Evolutionary conservation across 768 basidiomycete species (phyloP).

Genomic region (Macrolepiota albuminosa): DNA sequence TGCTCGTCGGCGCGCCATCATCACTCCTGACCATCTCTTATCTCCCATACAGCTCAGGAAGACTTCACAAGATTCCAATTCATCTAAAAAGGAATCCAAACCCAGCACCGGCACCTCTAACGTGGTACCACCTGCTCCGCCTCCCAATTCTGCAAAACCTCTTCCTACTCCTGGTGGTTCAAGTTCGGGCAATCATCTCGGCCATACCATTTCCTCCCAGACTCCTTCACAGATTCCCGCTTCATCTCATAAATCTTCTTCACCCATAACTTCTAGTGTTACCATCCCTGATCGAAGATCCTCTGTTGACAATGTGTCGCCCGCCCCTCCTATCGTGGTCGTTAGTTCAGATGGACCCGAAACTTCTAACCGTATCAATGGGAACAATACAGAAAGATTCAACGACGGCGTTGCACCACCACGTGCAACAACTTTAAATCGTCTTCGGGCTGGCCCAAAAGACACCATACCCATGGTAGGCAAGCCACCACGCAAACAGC

Average conservation of each 20-base stretch:
- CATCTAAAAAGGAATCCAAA: constrained; percentile 69
- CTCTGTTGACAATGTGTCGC: constrained; percentile 36
- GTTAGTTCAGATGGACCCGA: constrained; percentile 72
- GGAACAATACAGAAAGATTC: constrained; percentile 42
- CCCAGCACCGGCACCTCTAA: constrained; percentile 27
- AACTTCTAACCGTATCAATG: constrained; percentile 34
- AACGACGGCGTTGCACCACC: constrained; percentile 56
- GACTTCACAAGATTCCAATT: constrained; percentile 58
- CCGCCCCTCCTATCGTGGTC: constrained; percentile 81
- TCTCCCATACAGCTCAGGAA: constrained; percentile 53
- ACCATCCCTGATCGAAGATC: constrained; percentile 59
- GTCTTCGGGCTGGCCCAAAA: constrained; percentile 80
- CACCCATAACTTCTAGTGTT: constrained; percentile 33
- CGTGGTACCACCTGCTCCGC: constrained; percentile 51
- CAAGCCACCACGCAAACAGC: constrained; percentile 95
- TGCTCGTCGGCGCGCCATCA: constrained; percentile 13
- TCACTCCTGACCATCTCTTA: constrained; percentile 19
- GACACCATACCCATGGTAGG: constrained; percentile 96
- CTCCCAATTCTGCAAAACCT: constrained; percentile 62
- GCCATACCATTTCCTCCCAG: constrained; percentile 34
- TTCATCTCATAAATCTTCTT: constrained; percentile 38
- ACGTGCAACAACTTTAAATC: constrained; percentile 62
- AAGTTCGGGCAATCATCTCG: constrained; percentile 28
- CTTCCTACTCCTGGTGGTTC: constrained; percentile 48
- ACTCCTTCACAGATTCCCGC: constrained; percentile 36